Evolutionary conservation across 2,329 filamentous ascomycete species (phyloP).

Genomic region (Metarhizium brunneum): DNA sequence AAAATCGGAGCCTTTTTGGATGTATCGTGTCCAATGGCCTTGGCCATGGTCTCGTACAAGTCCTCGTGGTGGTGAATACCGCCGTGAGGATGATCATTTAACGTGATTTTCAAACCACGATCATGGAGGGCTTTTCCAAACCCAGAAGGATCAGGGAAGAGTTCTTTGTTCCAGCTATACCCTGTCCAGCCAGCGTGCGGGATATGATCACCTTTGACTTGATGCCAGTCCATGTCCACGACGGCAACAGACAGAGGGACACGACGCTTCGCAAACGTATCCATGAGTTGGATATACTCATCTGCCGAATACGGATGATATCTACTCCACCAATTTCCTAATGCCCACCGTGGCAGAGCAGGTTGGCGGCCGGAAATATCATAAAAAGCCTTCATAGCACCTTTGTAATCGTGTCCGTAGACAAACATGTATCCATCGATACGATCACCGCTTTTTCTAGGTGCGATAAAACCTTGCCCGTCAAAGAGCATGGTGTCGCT

Average conservation of each 20-base stretch:
- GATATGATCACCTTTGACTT: conserved; percentile 35
- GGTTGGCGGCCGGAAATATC: conserved; percentile 47
- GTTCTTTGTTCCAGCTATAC: conserved; percentile 9
- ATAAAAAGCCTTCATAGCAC: conserved; percentile 44
- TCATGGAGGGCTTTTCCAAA: conserved; percentile 45
- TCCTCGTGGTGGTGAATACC: conserved; percentile 49
- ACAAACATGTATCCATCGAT: conserved; percentile 51
- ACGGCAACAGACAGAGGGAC: conserved; percentile 52
- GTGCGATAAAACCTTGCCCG: conserved; percentile 40
- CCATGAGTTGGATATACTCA: conserved; percentile 49
- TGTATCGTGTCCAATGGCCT: conserved; percentile 40
- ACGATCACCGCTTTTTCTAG: conserved; percentile 31
- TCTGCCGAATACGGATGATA: conserved; percentile 48
- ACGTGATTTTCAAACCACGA: conserved; percentile 40
- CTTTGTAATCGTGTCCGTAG: conserved; percentile 47
- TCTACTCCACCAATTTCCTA: conserved; percentile 58
- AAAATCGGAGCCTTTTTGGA: conserved; percentile 37
- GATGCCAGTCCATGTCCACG: conserved; percentile 59
- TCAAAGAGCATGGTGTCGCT: conserved; percentile 47
- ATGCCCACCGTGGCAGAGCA: conserved; percentile 43
- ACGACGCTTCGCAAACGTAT: conserved; percentile 38
- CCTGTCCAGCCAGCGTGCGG: conserved; percentile 30
- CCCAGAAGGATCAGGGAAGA: conserved; percentile 44
- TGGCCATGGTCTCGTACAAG: conserved; percentile 44
- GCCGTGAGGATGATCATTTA: conserved; percentile 53